A percentile compares a stretch with the other conserved stretches of the same genome.
Evolutionary conservation across 345 rosid species (phyloP).

Genomic region (Pugionium cornutum): DNA sequence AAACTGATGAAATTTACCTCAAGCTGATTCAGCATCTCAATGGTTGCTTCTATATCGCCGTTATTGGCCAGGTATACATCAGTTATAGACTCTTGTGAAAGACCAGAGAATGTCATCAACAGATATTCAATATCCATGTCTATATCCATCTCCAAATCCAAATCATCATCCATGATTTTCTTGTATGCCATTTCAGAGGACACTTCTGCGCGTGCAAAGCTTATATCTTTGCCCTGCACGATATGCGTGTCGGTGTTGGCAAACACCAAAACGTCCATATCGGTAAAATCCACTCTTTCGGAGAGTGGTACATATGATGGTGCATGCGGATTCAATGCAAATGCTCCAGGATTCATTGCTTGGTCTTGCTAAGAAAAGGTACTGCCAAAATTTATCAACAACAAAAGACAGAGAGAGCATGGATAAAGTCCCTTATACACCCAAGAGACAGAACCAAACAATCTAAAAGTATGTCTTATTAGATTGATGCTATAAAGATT

Average conservation of each 20-base stretch:
- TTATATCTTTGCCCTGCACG: slow-evolving; percentile 30
- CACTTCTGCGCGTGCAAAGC: slow-evolving; percentile 29
- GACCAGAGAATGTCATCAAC: slow-evolving; percentile 63
- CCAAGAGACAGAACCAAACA: not conserved
- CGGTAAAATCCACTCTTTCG: slow-evolving; percentile 49
- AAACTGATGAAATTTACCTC: slow-evolving; percentile 50
- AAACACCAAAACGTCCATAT: slow-evolving; percentile 40
- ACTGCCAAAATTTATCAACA: slow-evolving; percentile 20
- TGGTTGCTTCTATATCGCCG: slow-evolving; percentile 68
- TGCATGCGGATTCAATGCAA: slow-evolving; percentile 84
- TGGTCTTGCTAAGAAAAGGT: slow-evolving; percentile 6
- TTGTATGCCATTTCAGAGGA: slow-evolving; percentile 43
- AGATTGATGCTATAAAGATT: not conserved
- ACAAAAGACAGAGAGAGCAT: not conserved
- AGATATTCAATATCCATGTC: slow-evolving; percentile 75
- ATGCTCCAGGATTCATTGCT: slow-evolving; percentile 62
- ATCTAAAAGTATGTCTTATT: not conserved
- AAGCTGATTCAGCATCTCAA: slow-evolving; percentile 83
- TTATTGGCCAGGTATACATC: slow-evolving; percentile 72
- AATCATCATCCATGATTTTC: slow-evolving; percentile 60
- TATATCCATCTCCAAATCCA: slow-evolving; percentile 55
- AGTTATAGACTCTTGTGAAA: slow-evolving; percentile 74
- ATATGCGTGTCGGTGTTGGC: slow-evolving; percentile 25
- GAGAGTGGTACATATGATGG: slow-evolving; percentile 72
- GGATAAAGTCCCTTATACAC: not conserved